phyloP scores from a whole-genome alignment of 306 rosid genomes.

The Cercis canadensis region DNA sequence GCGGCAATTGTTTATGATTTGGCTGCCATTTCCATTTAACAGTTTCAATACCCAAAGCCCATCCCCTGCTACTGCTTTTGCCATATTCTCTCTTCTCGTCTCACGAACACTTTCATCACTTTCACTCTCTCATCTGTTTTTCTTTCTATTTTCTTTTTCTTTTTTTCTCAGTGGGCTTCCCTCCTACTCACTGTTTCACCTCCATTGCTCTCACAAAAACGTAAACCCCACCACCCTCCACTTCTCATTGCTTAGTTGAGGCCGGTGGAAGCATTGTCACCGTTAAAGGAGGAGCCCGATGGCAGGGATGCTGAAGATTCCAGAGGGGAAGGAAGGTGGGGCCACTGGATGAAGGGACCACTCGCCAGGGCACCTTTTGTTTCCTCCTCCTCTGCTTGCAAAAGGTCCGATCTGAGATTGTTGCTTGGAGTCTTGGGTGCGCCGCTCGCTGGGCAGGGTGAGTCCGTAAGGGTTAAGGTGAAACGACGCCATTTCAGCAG shows the following conservation, averaged over 20 bases:
- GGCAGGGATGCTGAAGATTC: slow-evolving; percentile 67
- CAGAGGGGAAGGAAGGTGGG: slow-evolving; percentile 86
- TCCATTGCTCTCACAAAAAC: no score
- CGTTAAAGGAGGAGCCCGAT: slow-evolving; percentile 93
- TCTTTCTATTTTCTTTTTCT: not conserved
- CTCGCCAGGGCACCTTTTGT: slow-evolving; percentile 79
- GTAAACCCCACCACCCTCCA: not conserved
- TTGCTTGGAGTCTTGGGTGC: slow-evolving; percentile 96
- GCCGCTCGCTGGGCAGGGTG: slow-evolving; percentile 84
- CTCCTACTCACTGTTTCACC: no score
- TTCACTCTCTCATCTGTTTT: not conserved
- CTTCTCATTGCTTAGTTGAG: slow-evolving; percentile 41
- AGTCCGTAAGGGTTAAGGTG: no score
- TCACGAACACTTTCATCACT: not conserved
- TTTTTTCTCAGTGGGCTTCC: not conserved
- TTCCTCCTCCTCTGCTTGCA: slow-evolving; percentile 64
- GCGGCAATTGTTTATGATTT: slow-evolving; percentile 44
- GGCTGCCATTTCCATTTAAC: not conserved
- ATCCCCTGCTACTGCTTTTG: no score
- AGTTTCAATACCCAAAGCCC: not conserved
- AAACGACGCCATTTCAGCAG: no score
- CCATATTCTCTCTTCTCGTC: slow-evolving; percentile 3
- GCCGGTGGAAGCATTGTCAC: slow-evolving; percentile 86
- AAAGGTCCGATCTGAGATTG: slow-evolving; percentile 91
- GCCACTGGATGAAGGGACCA: slow-evolving; percentile 90